These are phyloP conservation scores for Schizonepeta tenuifolia DNA, from an alignment of 257 asterid genomes.

Conservation along the genomic window DNA sequence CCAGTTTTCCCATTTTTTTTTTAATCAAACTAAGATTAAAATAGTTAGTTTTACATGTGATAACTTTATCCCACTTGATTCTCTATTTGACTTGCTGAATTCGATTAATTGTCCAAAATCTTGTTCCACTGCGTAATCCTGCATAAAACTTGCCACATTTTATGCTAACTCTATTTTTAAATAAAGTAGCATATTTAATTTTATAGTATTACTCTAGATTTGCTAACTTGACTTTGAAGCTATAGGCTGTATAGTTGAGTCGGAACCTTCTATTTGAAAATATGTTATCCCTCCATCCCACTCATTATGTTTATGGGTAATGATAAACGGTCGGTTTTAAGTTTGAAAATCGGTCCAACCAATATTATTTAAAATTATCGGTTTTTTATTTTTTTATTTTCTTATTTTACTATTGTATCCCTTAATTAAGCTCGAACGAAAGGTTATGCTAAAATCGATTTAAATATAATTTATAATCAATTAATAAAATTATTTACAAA, in stretches of 20 bases:
- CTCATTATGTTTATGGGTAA: too few relatives aligned
- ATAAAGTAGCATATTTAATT: slow-evolving; percentile 4
- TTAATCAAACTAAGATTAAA: slow-evolving; percentile 18
- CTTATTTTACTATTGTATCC: too few relatives aligned
- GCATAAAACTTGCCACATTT: slow-evolving; percentile 45
- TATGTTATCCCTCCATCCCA: too few relatives aligned
- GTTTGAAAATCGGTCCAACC: too few relatives aligned
- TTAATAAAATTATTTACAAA: too few relatives aligned
- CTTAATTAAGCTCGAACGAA: too few relatives aligned
- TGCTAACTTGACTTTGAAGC: slow-evolving; percentile 17
- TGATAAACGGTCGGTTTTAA: too few relatives aligned
- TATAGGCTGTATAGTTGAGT: not conserved
- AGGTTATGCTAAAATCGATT: too few relatives aligned
- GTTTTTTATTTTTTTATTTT: too few relatives aligned
- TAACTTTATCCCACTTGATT: not conserved
- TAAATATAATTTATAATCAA: too few relatives aligned
- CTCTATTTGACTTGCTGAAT: slow-evolving; percentile 26
- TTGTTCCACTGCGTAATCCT: slow-evolving; percentile 21
- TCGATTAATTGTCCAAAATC: slow-evolving; percentile 26
- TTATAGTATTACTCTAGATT: slow-evolving; percentile 35
- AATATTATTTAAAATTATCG: too few relatives aligned
- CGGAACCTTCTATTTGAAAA: not conserved
- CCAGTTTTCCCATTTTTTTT: slow-evolving; percentile 1
- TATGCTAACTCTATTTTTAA: slow-evolving; percentile 33
- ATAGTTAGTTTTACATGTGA: slow-evolving; percentile 43